Percentiles rank a stretch among this genome's conserved stretches.
Conservation (phyloP, 495 filamentous ascomycete species). For the Tricharina praecox region DNA sequence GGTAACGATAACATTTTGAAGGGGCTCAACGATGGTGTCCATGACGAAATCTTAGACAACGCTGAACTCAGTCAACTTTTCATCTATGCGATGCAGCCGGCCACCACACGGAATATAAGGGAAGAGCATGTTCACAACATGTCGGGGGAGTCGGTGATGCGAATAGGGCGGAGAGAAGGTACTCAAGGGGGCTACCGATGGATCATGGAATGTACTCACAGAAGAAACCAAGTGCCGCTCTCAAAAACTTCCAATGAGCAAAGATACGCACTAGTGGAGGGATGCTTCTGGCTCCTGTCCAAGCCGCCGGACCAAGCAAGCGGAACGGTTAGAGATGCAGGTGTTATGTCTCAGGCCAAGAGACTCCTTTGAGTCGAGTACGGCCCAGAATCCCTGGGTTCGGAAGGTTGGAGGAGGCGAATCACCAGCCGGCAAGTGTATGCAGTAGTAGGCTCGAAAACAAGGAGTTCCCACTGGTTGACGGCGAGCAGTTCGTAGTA, state of each 20-base stretch:
- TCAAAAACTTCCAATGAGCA: no score
- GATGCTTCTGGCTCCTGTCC: no score
- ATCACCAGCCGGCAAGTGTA: not conserved
- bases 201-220: no score
- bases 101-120: not conserved
- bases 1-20: conserved; percentile 2
- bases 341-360: not conserved
- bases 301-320: not conserved
- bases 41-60: not conserved
- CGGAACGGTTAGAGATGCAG: not conserved
- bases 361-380: no score
- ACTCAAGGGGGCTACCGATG: not conserved
- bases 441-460: no score
- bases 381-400: not conserved
- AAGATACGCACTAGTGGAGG: no score
- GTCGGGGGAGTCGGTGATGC: not conserved
- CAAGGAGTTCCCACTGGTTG: no score
- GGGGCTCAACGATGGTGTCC: not conserved
- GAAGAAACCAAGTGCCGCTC: no score
- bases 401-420: not conserved
- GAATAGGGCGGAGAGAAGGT: not conserved
- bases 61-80: not conserved
- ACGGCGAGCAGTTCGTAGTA: no score
- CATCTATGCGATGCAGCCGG: not conserved
- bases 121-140: not conserved